Evolutionary conservation across 1,284 basidiomycete genomes (phyloP).

Genomic region (Lentinula novae-zelandiae): DNA sequence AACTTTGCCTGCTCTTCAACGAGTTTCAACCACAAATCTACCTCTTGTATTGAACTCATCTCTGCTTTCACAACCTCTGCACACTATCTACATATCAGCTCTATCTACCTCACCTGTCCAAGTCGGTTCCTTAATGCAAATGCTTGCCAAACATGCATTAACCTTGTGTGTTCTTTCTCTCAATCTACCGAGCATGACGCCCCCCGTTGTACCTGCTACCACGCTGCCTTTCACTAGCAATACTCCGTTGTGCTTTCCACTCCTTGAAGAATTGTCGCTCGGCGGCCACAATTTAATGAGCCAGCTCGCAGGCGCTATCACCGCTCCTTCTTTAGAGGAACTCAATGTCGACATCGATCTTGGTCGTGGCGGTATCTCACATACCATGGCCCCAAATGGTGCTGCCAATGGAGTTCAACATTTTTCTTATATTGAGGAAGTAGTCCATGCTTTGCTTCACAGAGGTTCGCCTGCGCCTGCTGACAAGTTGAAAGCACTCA

Average conservation of each 20-base stretch:
- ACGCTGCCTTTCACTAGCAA: constrained; percentile 22
- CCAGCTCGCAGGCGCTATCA: constrained; percentile 57
- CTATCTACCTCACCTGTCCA: constrained; percentile 58
- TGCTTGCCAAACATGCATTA: constrained; percentile 50
- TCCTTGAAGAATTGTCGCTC: constrained; percentile 51
- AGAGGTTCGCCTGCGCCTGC: constrained; percentile 47
- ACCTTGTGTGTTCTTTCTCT: constrained; percentile 52
- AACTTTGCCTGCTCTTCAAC: constrained; percentile 23
- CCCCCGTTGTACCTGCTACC: constrained; percentile 51
- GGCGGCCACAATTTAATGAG: constrained; percentile 65
- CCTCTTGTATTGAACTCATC: constrained; percentile 33
- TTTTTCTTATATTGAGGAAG: constrained; percentile 57
- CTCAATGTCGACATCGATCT: constrained; percentile 64
- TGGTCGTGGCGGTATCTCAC: constrained; percentile 24
- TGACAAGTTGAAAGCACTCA: constrained; percentile 45
- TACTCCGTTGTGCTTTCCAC: constrained; percentile 41
- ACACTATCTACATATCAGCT: constrained; percentile 67
- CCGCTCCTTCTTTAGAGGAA: constrained; percentile 48
- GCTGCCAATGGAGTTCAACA: neutral
- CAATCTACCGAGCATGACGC: constrained; percentile 55
- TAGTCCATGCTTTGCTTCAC: constrained; percentile 51
- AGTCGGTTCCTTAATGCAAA: constrained; percentile 60
- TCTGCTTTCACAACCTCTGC: constrained; percentile 58
- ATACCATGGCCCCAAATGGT: neutral
- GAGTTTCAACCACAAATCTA: neutral